Evolutionary conservation across 176 grass and related monocot species (phyloP).

Genomic region (Urochloa ruziziensis): DNA sequence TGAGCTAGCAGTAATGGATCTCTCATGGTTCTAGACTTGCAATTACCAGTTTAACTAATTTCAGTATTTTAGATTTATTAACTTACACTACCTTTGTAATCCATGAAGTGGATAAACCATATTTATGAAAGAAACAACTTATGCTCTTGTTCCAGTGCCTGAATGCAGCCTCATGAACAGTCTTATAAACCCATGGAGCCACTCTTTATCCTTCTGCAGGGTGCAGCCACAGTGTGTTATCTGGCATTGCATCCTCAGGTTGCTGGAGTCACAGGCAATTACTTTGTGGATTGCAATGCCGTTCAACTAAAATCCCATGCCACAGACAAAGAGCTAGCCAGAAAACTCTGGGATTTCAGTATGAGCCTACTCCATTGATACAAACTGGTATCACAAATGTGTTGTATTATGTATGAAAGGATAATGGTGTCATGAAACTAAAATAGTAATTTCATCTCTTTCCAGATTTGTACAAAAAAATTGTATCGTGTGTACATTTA

Average conservation of each 20-base stretch:
- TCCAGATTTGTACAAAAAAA: not conserved
- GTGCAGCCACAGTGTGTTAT: conserved; percentile 69
- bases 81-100: too few species aligned
- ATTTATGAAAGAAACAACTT: too few species aligned
- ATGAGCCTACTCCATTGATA: conserved; percentile 35
- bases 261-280: conserved; percentile 51
- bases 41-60: not conserved
- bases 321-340: conserved; percentile 35
- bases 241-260: conserved; percentile 71
- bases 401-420: not conserved
- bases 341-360: conserved; percentile 66
- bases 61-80: too few species aligned
- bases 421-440: not conserved
- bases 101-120: too few species aligned
- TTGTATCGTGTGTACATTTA: not conserved
- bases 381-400: not conserved
- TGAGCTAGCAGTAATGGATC: not conserved
- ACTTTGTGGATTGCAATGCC: conserved; percentile 51
- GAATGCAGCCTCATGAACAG: not conserved
- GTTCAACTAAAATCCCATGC: conserved; percentile 38
- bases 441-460: not conserved
- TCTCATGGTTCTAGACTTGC: not conserved
- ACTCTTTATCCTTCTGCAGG: conserved; percentile 29
- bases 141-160: not conserved
- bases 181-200: not conserved